These are phyloP conservation scores for Oidium heveae DNA, from an alignment of 2,329 filamentous ascomycete genomes.

Conservation along the genomic window DNA sequence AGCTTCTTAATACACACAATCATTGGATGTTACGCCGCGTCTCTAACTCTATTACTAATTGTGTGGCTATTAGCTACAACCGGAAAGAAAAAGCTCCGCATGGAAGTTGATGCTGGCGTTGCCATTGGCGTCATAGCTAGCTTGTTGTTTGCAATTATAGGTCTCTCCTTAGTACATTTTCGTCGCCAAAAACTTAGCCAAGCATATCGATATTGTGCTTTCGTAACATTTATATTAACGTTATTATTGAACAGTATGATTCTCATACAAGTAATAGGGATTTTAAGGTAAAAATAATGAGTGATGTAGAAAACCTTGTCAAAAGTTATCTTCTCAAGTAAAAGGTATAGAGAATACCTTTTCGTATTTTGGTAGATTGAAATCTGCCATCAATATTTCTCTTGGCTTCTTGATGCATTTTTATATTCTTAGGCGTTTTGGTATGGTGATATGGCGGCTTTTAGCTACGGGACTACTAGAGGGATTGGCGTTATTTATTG, in stretches of 20 bases:
- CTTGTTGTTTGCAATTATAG: conserved; percentile 35
- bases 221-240: conserved; percentile 19
- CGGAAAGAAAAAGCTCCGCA: conserved; percentile 37
- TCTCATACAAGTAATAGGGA: conserved; percentile 24
- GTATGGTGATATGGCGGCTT: too few species aligned
- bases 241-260: conserved; percentile 26
- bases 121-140: conserved; percentile 43
- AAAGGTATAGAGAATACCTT: too few species aligned
- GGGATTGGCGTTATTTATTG: too few species aligned
- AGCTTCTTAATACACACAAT: conserved; percentile 28
- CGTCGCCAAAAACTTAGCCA: conserved; percentile 21
- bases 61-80: conserved; percentile 40
- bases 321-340: too few species aligned
- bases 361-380: too few species aligned
- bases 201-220: conserved; percentile 11
- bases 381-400: too few species aligned
- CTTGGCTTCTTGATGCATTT: too few species aligned
- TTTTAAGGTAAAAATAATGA: conserved; percentile 4
- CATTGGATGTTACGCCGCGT: conserved; percentile 27
- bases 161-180: conserved; percentile 30
- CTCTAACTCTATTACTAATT: conserved; percentile 37
- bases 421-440: too few species aligned
- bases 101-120: conserved; percentile 52
- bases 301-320: too few species aligned
- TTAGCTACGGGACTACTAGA: too few species aligned